phyloP scores from a whole-genome alignment of 1,284 basidiomycete species.

The Puccinia brachypodii region DNA sequence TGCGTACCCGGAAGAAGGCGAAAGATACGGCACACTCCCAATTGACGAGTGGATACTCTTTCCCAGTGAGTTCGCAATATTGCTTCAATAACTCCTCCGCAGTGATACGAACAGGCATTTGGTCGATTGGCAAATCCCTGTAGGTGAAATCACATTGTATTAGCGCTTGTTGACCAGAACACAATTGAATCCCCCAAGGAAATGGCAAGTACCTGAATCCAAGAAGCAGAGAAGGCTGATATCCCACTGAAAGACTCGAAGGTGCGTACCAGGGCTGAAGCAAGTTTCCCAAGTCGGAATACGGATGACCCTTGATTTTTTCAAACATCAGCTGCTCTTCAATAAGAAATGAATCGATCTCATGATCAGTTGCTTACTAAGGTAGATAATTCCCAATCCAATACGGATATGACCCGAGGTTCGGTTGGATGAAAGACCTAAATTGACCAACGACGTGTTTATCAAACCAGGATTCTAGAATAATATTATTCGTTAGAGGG shows the following conservation, averaged over 20 bases:
- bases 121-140: constrained; percentile 64
- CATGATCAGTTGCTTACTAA: constrained; percentile 69
- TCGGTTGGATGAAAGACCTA: constrained; percentile 84
- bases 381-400: constrained; percentile 96
- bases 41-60: constrained; percentile 70
- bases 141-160: not conserved
- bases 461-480: not conserved
- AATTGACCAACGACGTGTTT: not conserved
- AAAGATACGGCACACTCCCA: constrained; percentile 79
- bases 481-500: not conserved
- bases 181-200: not conserved
- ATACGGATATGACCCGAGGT: constrained; percentile 84
- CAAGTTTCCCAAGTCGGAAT: constrained; percentile 88
- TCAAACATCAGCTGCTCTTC: not conserved
- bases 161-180: constrained; percentile 20
- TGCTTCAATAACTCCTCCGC: constrained; percentile 72
- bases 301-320: constrained; percentile 61
- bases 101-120: constrained; percentile 65
- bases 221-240: constrained; percentile 49
- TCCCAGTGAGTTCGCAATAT: constrained; percentile 67
- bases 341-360: not conserved
- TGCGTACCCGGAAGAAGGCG: constrained; percentile 77
- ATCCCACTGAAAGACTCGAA: constrained; percentile 56
- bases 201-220: constrained; percentile 54
- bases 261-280: constrained; percentile 79